Evolutionary conservation across 2,329 filamentous ascomycete species (phyloP).

Genomic region (Colletotrichum cereale): DNA sequence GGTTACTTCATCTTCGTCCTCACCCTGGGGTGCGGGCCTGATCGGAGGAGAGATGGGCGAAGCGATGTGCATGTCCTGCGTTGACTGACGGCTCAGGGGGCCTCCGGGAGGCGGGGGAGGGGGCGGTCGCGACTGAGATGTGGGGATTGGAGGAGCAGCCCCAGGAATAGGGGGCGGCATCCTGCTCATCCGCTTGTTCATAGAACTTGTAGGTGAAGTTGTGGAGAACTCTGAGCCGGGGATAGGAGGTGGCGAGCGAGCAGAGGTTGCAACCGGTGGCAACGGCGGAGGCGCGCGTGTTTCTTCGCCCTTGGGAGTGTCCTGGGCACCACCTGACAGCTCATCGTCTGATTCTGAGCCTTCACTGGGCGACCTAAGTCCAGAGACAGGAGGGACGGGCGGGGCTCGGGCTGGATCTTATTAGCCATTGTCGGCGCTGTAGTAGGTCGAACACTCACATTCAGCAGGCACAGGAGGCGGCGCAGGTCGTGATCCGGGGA

Average conservation of each 20-base stretch:
- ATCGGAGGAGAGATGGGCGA: slow-evolving; percentile 57
- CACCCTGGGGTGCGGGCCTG: slow-evolving; percentile 68
- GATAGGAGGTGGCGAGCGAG: slow-evolving; percentile 52
- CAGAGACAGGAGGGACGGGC: slow-evolving; percentile 64
- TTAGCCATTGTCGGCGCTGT: not conserved
- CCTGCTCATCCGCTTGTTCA: slow-evolving; percentile 68
- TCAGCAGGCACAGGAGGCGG: slow-evolving; percentile 71
- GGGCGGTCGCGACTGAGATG: slow-evolving; percentile 71
- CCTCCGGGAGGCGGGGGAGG: slow-evolving; percentile 73
- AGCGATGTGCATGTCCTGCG: slow-evolving; percentile 63
- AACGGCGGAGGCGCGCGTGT: slow-evolving; percentile 56
- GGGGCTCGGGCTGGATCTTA: slow-evolving; percentile 70
- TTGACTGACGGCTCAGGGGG: slow-evolving; percentile 68
- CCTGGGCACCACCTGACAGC: slow-evolving; percentile 64
- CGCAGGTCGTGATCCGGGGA: slow-evolving; percentile 64
- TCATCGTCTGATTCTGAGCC: slow-evolving; percentile 94
- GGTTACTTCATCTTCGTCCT: slow-evolving; percentile 80
- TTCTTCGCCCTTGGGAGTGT: slow-evolving; percentile 27
- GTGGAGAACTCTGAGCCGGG: slow-evolving; percentile 58
- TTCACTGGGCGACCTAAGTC: slow-evolving; percentile 71
- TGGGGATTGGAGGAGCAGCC: slow-evolving; percentile 59
- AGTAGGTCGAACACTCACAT: slow-evolving; percentile 61
- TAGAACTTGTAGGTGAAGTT: slow-evolving; percentile 56
- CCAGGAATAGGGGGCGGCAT: slow-evolving; percentile 72
- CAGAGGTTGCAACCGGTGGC: slow-evolving; percentile 42